A percentile compares a stretch with the other conserved stretches of the same genome.
Evolutionary conservation across 257 asterid species (phyloP).

Genomic region (Paulownia fortunei): DNA sequence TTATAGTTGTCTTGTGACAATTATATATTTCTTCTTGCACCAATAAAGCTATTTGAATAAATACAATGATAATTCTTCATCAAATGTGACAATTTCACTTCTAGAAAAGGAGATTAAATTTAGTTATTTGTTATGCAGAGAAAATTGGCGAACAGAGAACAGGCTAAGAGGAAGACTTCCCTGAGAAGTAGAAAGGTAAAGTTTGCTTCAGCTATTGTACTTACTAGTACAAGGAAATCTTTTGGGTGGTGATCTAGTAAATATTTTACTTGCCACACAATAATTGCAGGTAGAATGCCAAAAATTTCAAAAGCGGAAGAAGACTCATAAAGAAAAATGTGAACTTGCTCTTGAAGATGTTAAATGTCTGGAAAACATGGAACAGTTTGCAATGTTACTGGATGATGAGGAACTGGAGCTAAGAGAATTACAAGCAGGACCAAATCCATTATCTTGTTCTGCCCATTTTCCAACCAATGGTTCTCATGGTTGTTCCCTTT

Average conservation of each 20-base stretch:
- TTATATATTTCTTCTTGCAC: not conserved
- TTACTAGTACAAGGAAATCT: conserved; percentile 2
- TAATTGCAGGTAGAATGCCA: conserved; percentile 57
- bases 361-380: conserved; percentile 51
- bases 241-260: conserved; percentile 9
- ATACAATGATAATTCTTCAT: not conserved
- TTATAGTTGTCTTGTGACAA: conserved; percentile 12
- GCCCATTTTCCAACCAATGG: conserved; percentile 75
- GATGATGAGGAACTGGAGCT: conserved; percentile 99
- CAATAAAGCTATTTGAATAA: conserved; percentile 23
- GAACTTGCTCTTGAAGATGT: conserved; percentile 69
- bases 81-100: not conserved
- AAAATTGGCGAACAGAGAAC: conserved; percentile 63
- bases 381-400: conserved; percentile 52
- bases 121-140: conserved; percentile 54
- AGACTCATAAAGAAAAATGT: conserved; percentile 65
- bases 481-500: conserved; percentile 85
- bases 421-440: conserved; percentile 80
- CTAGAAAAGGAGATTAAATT: conserved; percentile 23
- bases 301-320: conserved; percentile 54
- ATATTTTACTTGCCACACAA: conserved; percentile 28
- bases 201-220: conserved; percentile 17
- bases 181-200: conserved; percentile 64
- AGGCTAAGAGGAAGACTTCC: conserved; percentile 65
- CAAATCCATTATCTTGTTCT: conserved; percentile 79